Base-by-base conservation (phyloP, 1,284 basidiomycete genomes). In the Butyriboletus appendiculatus region DNA sequence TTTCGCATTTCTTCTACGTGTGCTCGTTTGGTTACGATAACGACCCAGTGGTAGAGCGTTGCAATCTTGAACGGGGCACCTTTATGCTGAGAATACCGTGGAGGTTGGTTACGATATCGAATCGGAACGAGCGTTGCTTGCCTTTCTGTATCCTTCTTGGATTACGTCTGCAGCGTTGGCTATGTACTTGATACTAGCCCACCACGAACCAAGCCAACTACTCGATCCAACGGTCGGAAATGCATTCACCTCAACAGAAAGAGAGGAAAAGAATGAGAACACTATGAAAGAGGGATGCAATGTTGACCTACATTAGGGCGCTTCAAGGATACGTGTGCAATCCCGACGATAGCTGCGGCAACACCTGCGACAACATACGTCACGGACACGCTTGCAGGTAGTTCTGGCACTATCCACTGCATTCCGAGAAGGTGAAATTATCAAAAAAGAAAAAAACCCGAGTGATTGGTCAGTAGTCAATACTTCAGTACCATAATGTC, bases 1-100 rank as follows among this genome's bases (percentile, higher is more conserved):
- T 66, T 73, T 5, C 69, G 63, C 10, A 80, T 22, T 26, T 82
- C 79, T 2, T 80, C 74, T 14, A 77, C 60, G 20, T 73, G 59
- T 30, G 70, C 58, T 0, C 62, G 65, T 8, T 67, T 70, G 20
- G 62, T 71, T 2, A 77, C 52, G 26, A 80, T 38, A 14, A 81
- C 69, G 1, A 73, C 35, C 79, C 78, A 81, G 37, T 62, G 59
- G 33, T 66, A 65, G 4, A 70, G 47, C 0, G 68, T 62, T 0
- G 76, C 62, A 11, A 81, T 55, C 55, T 78, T 79, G 69, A 80
- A 81, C 4, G 68, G 58, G 0, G 58, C 54, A 14, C 66, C 66
- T 2, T 66, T 68, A 55, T 74, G 71, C 75, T 76, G 24, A 10
- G 42, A 18, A 34, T 24, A 28, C 1, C 5, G 16, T 7, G 18